Percentiles rank a stretch among this genome's conserved stretches.
Conservation (phyloP, 2,329 filamentous ascomycete species). For the Aspergillus sp. region DNA sequence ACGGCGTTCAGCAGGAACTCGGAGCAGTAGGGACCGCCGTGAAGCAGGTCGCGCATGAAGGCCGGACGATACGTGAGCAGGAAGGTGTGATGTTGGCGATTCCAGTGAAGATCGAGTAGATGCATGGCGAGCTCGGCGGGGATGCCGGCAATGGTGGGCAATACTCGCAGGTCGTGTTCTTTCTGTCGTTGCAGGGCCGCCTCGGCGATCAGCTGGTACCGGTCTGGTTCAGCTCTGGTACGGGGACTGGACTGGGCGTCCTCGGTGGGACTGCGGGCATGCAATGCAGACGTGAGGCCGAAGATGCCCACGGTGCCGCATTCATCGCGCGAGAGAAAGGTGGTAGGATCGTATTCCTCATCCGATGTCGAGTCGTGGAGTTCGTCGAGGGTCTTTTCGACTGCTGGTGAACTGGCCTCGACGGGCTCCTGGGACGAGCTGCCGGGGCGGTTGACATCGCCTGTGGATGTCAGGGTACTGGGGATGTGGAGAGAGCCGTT, state of each 20-base stretch:
- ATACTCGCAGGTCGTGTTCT: constrained; percentile 1
- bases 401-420: background rate
- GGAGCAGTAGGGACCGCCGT: constrained; percentile 51
- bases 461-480: background rate
- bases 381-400: background rate
- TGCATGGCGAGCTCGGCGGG: constrained; percentile 51
- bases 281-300: constrained; percentile 5
- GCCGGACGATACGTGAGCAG: constrained; percentile 53
- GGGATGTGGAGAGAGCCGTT: background rate
- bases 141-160: background rate
- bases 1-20: constrained; percentile 54
- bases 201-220: constrained; percentile 2
- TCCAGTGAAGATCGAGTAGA: constrained; percentile 53
- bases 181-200: background rate
- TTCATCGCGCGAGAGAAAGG: constrained; percentile 7
- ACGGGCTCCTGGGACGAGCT: background rate
- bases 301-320: constrained; percentile 6
- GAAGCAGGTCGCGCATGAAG: constrained; percentile 52
- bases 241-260: background rate
- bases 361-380: background rate
- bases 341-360: constrained; percentile 6
- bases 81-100: constrained; percentile 52
- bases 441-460: background rate
- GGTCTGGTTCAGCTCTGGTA: background rate
- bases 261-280: background rate